A percentile compares a stretch with the other conserved stretches of the same genome.
Conservation (phyloP, 2,329 filamentous ascomycete genomes). For the Aureobasidium zeae region DNA sequence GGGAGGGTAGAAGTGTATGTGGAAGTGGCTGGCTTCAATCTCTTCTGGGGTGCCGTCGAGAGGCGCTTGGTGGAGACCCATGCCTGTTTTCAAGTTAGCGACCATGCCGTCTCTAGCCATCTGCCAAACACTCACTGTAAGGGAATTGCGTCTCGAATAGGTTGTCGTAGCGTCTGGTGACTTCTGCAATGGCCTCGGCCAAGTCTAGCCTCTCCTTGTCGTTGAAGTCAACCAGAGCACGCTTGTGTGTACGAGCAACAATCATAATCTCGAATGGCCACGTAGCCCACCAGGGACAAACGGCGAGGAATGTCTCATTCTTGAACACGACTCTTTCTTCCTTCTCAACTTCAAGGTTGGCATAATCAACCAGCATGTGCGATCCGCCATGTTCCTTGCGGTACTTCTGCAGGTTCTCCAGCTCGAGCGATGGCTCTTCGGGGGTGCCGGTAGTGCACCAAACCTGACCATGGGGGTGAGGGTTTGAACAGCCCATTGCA, state of each 20-base stretch:
- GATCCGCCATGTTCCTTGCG: constrained; percentile 59
- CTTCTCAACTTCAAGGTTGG: constrained; percentile 69
- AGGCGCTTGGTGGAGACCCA: constrained; percentile 92
- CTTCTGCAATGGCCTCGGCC: constrained; percentile 76
- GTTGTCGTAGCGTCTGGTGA: constrained; percentile 90
- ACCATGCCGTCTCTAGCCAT: background rate
- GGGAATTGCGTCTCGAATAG: constrained; percentile 94
- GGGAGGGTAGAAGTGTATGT: constrained; percentile 97
- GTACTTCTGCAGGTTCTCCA: constrained; percentile 72
- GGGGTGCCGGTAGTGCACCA: constrained; percentile 91
- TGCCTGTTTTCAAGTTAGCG: constrained; percentile 44
- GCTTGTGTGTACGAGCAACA: constrained; percentile 72
- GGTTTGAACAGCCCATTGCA: constrained; percentile 98
- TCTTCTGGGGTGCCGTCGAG: constrained; percentile 73
- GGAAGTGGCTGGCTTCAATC: constrained; percentile 78
- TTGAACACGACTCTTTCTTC: constrained; percentile 79
- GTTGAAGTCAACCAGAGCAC: constrained; percentile 73
- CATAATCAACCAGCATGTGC: constrained; percentile 80
- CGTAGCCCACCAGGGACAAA: constrained; percentile 95
- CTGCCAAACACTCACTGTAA: constrained; percentile 65
- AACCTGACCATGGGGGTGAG: constrained; percentile 91
- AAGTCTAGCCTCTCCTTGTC: constrained; percentile 61
- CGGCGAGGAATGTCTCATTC: constrained; percentile 72
- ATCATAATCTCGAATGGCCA: constrained; percentile 98
- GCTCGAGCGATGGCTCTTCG: constrained; percentile 76